These are phyloP conservation scores for Actinidia arguta DNA, from an alignment of 179 eudicot genomes.

Conservation along the genomic window DNA sequence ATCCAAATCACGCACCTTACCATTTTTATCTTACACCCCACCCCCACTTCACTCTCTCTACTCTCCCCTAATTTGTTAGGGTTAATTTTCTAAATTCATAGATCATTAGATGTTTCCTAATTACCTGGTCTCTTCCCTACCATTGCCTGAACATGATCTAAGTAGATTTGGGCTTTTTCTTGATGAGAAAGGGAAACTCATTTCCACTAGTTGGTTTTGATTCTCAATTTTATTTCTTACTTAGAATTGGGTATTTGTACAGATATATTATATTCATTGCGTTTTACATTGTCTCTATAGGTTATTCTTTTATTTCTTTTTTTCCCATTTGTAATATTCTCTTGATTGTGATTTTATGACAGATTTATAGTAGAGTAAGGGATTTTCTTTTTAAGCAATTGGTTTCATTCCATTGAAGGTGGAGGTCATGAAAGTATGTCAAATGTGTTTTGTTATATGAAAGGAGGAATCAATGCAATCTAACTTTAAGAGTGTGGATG, in stretches of 20 bases:
- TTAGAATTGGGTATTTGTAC: slow-evolving; percentile 62
- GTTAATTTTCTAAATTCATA: slow-evolving; percentile 17
- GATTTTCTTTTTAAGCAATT: slow-evolving; percentile 41
- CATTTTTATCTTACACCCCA: slow-evolving; percentile 31
- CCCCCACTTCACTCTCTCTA: slow-evolving; percentile 14
- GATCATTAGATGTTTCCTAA: slow-evolving; percentile 31
- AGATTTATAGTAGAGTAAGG: slow-evolving; percentile 59
- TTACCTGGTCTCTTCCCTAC: slow-evolving; percentile 25
- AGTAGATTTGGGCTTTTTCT: slow-evolving; percentile 33
- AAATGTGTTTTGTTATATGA: slow-evolving; percentile 33
- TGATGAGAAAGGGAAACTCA: slow-evolving; percentile 29
- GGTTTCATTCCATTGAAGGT: slow-evolving; percentile 19
- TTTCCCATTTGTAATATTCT: slow-evolving; percentile 27
- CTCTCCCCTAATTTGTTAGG: not conserved
- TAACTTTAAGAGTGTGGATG: slow-evolving; percentile 65
- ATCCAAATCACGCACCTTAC: slow-evolving; percentile 22
- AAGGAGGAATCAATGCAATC: slow-evolving; percentile 57
- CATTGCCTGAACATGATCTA: slow-evolving; percentile 45
- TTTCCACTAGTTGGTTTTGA: slow-evolving; percentile 35
- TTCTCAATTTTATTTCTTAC: slow-evolving; percentile 34
- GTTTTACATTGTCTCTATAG: slow-evolving; percentile 34
- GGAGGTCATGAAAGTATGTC: slow-evolving; percentile 37
- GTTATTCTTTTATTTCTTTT: slow-evolving; percentile 18
- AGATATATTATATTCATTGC: slow-evolving; percentile 57
- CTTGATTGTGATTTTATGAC: slow-evolving; percentile 46